Percentiles rank a stretch among this genome's conserved stretches.
phyloP scores from a whole-genome alignment of 176 grass and related monocot species.

The Zoysia pacifica region DNA sequence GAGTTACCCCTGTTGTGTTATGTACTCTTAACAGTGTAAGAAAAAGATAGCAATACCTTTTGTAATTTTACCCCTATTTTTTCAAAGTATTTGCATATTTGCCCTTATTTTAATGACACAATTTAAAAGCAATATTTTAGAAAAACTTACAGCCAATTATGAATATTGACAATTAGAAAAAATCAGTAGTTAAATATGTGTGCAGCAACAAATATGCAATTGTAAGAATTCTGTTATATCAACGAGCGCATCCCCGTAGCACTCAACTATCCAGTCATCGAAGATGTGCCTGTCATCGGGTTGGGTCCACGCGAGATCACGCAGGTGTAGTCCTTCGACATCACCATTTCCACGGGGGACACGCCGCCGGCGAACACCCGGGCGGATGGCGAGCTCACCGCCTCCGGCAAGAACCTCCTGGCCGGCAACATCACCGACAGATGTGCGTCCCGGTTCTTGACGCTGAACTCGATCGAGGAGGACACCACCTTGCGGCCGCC shows the following conservation, averaged over 20 bases:
- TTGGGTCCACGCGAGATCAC: slow-evolving; percentile 90
- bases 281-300: slow-evolving; percentile 84
- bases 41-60: no score
- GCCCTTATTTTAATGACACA: no score
- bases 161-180: no score
- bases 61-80: no score
- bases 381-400: slow-evolving; percentile 47
- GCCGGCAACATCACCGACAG: slow-evolving; percentile 62
- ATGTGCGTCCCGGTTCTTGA: slow-evolving; percentile 74
- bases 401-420: slow-evolving; percentile 51
- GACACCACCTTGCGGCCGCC: slow-evolving; percentile 61
- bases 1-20: no score
- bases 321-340: slow-evolving; percentile 91
- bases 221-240: no score
- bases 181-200: no score
- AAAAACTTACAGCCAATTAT: no score
- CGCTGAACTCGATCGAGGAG: slow-evolving; percentile 81
- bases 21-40: no score
- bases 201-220: no score
- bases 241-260: slow-evolving; percentile 49
- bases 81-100: no score
- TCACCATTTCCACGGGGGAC: slow-evolving; percentile 50
- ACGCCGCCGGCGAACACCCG: slow-evolving; percentile 51
- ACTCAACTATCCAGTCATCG: slow-evolving; percentile 77
- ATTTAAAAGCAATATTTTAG: no score